Conservation (phyloP, 1,284 basidiomycete species). For the Schizopora paradoxa region DNA sequence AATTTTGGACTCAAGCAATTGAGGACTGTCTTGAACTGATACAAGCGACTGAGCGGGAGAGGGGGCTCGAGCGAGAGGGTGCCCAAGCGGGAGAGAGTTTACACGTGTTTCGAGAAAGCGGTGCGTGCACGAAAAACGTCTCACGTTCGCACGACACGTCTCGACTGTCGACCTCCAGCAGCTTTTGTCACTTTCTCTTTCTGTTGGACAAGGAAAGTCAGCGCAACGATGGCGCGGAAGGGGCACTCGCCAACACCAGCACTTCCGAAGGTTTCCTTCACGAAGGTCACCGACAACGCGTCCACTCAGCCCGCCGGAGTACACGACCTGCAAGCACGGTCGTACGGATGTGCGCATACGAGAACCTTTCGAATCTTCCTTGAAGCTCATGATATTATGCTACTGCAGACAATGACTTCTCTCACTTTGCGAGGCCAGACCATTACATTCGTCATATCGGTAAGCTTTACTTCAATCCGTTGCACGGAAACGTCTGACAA, state of each 20-base stretch:
- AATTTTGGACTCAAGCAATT: no score
- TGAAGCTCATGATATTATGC: constrained; percentile 12
- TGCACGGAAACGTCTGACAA: background rate
- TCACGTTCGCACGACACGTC: no score
- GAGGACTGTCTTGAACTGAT: no score
- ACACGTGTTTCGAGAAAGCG: no score
- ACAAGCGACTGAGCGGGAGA: no score
- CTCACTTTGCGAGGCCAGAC: constrained; percentile 71
- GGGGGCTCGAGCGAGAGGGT: no score
- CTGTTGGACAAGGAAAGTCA: no score
- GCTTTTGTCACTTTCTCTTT: no score
- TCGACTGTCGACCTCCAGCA: no score
- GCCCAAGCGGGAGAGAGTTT: no score
- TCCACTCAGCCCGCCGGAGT: constrained; percentile 50
- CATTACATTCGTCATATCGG: constrained; percentile 90
- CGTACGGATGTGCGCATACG: constrained; percentile 52
- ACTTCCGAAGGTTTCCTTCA: constrained; percentile 58
- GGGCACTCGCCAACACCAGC: constrained; percentile 22
- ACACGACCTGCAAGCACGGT: constrained; percentile 46
- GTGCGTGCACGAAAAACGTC: no score
- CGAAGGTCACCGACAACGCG: constrained; percentile 52
- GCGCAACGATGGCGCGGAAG: constrained; percentile 13
- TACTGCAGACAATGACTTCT: constrained; percentile 70
- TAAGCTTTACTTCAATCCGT: constrained; percentile 30
- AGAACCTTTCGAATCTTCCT: constrained; percentile 10